Percentiles rank a stretch among this genome's conserved stretches.
Evolutionary conservation across 1,284 basidiomycete species (phyloP).

Genomic region (Pseudozyma tsukubaensis): DNA sequence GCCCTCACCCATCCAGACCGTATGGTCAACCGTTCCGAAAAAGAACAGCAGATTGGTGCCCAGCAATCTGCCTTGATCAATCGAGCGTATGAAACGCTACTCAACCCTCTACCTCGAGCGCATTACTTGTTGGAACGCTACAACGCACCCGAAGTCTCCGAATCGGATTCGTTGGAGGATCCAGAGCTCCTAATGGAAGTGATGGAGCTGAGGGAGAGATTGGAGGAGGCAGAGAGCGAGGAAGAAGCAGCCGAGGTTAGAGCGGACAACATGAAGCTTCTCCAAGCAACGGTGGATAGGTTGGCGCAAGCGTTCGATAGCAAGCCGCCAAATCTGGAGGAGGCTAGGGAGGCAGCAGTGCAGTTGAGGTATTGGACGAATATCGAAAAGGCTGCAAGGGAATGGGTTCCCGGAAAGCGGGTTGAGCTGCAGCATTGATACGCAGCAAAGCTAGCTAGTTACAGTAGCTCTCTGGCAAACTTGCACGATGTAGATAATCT

Average conservation of each 20-base stretch:
- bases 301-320: constrained; percentile 52
- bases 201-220: constrained; percentile 62
- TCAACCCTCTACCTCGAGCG: constrained; percentile 57
- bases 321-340: constrained; percentile 43
- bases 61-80: constrained; percentile 65
- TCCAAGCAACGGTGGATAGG: constrained; percentile 37
- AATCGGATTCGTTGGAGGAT: constrained; percentile 61
- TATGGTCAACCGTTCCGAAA: constrained; percentile 53
- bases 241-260: constrained; percentile 55
- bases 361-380: constrained; percentile 67
- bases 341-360: constrained; percentile 48
- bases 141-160: constrained; percentile 34
- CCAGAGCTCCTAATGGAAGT: constrained; percentile 65
- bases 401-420: constrained; percentile 63
- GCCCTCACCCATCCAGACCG: constrained; percentile 64
- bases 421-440: constrained; percentile 60
- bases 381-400: constrained; percentile 63
- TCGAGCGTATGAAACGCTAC: constrained; percentile 65
- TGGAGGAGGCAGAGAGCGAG: constrained; percentile 57
- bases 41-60: constrained; percentile 61
- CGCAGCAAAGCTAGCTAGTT: too few species aligned
- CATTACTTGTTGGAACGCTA: constrained; percentile 58
- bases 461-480: too few species aligned
- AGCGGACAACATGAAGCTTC: constrained; percentile 40
- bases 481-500: too few species aligned